Percentiles rank a stretch among this genome's conserved stretches.
phyloP scores from a whole-genome alignment of 1,284 basidiomycete genomes.

The Athelia sp. region DNA sequence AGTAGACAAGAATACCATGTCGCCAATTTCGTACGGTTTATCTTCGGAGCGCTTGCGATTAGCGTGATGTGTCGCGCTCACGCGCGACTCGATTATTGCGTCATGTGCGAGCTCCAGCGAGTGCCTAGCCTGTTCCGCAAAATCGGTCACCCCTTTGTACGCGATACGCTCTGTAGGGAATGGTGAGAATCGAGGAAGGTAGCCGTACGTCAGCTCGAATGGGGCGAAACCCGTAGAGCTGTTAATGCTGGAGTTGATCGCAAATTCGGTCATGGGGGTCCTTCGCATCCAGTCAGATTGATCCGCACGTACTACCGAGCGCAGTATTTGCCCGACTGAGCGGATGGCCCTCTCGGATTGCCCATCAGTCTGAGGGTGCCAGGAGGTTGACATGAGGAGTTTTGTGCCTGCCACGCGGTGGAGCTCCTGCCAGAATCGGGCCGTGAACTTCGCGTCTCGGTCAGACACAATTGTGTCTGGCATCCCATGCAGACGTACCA shows the following conservation, averaged over 20 bases:
- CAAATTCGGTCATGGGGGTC: conserved; percentile 17
- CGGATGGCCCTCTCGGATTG: conserved; percentile 24
- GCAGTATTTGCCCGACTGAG: conserved; percentile 24
- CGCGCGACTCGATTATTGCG: conserved; percentile 17
- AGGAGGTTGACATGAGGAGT: conserved; percentile 32
- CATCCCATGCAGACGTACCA: conserved; percentile 30
- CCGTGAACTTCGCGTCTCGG: conserved; percentile 28
- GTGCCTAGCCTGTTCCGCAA: conserved; percentile 10
- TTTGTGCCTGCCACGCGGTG: conserved; percentile 26
- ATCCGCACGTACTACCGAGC: conserved; percentile 10
- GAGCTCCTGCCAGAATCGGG: conserved; percentile 26
- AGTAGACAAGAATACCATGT: conserved; percentile 28
- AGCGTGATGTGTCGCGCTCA: conserved; percentile 15
- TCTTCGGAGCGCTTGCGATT: conserved; percentile 18
- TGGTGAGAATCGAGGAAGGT: conserved; percentile 10
- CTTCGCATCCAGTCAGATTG: conserved; percentile 19
- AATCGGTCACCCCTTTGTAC: conserved; percentile 13
- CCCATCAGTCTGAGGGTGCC: too few species aligned
- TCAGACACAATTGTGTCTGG: conserved; percentile 26
- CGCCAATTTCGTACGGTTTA: conserved; percentile 10
- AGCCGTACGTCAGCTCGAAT: conserved; percentile 17
- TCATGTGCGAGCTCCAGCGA: conserved; percentile 18
- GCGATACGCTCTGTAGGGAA: background rate
- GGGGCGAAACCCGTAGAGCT: too few species aligned
- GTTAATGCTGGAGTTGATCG: conserved; percentile 17